Evolutionary conservation across 192 early-diverging fungal genomes (phyloP), one percentile per base, ranked within the genome.

Genomic region (Backusella westeae): DNA sequence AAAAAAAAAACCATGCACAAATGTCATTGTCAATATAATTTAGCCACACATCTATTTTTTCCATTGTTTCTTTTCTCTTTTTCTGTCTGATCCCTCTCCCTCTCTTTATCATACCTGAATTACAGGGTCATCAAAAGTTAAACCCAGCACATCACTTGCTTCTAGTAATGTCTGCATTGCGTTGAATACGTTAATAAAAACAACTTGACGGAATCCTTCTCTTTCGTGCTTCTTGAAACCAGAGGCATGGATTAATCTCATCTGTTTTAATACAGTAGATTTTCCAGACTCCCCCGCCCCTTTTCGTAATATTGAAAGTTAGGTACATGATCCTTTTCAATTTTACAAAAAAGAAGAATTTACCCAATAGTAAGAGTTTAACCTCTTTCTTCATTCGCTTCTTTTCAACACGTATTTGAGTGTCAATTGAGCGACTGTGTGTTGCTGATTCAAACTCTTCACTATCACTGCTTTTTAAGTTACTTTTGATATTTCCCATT

Each of bases 41-140:
- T 87, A 26, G 90, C 93, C 67, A 93, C 86, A 73, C 93, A 49
- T n/a, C 91, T 34, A 87, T 79, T 7, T 87, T 89, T 29, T 93
- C 46, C 46, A 49, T 49, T 49, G 46, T 23, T 29, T 5, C 83
- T 72, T 85, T 85, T n/a, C 93, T 93, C 8, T 91, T 90, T 86
- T 39, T 39, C 38, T 10, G 10, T 10, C 87, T 94, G 80, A 71
- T 97, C 91, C 32, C 93, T 85, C 42, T 86, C 85, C 8, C 88
- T 83, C 74, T 95, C 85, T 36, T 85, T 80, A 67, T 92, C 87
- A 85, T 92, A 95, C 34, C 88, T 63, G 10, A 26, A n/a, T n/a
- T 19, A 29, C 29, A 10, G 19, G 6, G 9, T 69, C n/a, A 0
- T 69, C 8, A 12, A 69, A 69, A 69, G 68, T 35, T 23, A 69